These are phyloP conservation scores for Argentina anserina DNA, from an alignment of 306 rosid genomes.

Conservation along the genomic window DNA sequence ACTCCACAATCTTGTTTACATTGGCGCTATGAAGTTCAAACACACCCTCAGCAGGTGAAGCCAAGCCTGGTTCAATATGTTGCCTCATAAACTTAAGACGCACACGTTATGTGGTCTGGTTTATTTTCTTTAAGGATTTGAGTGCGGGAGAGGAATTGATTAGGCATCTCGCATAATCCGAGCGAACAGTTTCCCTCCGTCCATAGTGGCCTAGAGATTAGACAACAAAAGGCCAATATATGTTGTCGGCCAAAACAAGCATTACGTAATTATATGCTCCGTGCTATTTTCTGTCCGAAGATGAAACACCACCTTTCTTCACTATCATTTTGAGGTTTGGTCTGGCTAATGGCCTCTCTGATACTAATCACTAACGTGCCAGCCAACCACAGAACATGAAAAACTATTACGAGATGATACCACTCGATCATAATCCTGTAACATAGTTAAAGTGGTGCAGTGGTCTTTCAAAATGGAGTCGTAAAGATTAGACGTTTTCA, in stretches of 20 bases:
- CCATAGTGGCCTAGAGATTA: conserved; percentile 26
- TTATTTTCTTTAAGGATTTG: background rate
- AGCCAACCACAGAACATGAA: background rate
- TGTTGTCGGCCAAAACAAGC: conserved; percentile 29
- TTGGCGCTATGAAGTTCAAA: background rate
- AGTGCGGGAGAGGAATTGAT: background rate
- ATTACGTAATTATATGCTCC: background rate
- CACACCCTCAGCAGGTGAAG: background rate
- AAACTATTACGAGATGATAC: background rate
- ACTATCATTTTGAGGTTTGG: background rate
- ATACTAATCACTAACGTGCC: background rate
- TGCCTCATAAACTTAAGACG: background rate
- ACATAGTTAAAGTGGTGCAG: background rate
- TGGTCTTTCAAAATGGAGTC: background rate
- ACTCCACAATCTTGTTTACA: background rate
- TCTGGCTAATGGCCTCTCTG: background rate
- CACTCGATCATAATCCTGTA: background rate
- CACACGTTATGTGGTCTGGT: background rate
- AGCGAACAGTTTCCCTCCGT: conserved; percentile 19
- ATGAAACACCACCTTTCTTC: background rate
- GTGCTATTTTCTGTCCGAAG: background rate
- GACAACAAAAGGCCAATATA: conserved; percentile 19
- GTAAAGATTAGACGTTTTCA: background rate
- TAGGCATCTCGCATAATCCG: conserved; percentile 20
- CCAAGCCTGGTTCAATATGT: background rate